Base-by-base conservation (phyloP, 805 yeast genomes). In the Suhomyces xylopsoci region DNA sequence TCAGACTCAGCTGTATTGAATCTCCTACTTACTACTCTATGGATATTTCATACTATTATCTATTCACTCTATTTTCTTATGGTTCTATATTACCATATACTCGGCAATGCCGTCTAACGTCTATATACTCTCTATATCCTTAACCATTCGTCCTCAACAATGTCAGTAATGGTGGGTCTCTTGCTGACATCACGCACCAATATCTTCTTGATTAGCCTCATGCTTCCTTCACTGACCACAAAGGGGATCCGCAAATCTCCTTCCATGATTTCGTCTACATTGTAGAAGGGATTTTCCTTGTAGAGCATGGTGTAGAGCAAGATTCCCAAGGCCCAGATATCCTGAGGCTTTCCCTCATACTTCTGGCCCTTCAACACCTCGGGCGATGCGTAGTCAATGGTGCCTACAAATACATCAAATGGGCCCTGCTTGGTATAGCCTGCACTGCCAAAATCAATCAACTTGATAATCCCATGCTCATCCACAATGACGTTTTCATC, bases 371-470 rank as follows among this genome's bases (percentile, higher is more conserved):
- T 80, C 34, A 94, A 75, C 0, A 94, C 97, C 68, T 94, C 99
- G 0, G 99, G 99, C 0, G 98, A 96, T 0, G 98, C 98, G 68
- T 93, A 94, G 68, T 94, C 97, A 44, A 94, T 85, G 0, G 99
- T 94, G 2, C 99, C 99, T 1, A 94, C 98, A 70, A 94, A 93
- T 5, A 94, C 97, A 60, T 93, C 97, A 70, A 93, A 94, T 5
- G 98, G 98, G 0, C 97, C 98, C 71, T 87, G 90, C 58, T 81
- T 82, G 19, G 85, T 82, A 67, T 90, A 90, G 0, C 97, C 97
- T 1, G 98, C 96, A 47, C 96, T 87, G 1, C 99, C 99, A 68
- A 91, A 93, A 70, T 93, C 99, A 64, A 93, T 93, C 56, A 93
- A 74, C 66, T 91, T 92, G 49, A 90, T 85, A 45, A 83, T 78